These are phyloP conservation scores for Neonectria magnoliae DNA, from an alignment of 2,329 filamentous ascomycete species.

Conservation along the genomic window DNA sequence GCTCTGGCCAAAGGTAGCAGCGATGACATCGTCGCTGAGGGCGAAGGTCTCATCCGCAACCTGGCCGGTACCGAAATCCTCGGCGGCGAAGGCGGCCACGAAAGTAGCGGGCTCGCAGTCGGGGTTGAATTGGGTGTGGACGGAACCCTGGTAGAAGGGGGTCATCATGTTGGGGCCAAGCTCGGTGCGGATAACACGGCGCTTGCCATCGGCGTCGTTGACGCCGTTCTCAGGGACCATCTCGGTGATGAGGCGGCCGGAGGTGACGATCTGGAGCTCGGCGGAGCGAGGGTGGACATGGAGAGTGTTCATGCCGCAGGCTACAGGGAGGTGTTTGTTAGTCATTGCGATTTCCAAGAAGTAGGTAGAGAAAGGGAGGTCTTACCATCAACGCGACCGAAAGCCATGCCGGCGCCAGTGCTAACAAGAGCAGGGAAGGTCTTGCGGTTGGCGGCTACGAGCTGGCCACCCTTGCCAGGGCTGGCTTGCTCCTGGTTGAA, in stretches of 20 bases:
- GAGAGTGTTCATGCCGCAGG: slow-evolving; percentile 66
- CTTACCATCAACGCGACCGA: slow-evolving; percentile 59
- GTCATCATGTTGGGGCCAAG: slow-evolving; percentile 59
- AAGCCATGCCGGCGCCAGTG: slow-evolving; percentile 60
- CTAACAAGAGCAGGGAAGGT: slow-evolving; percentile 66
- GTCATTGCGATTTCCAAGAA: background rate
- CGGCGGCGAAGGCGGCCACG: slow-evolving; percentile 59
- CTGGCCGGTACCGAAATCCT: slow-evolving; percentile 64
- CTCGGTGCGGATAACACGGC: slow-evolving; percentile 54
- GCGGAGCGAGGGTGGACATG: slow-evolving; percentile 65
- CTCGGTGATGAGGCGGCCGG: slow-evolving; percentile 60
- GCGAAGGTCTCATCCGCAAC: slow-evolving; percentile 61
- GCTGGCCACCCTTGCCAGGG: slow-evolving; percentile 54
- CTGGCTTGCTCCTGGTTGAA: slow-evolving; percentile 49
- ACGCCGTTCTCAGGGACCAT: slow-evolving; percentile 65
- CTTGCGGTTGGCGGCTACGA: slow-evolving; percentile 64
- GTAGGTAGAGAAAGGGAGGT: background rate
- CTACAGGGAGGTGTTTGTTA: slow-evolving; percentile 36
- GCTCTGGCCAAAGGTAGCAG: slow-evolving; percentile 57
- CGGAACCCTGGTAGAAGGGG: slow-evolving; percentile 63
- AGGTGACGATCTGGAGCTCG: slow-evolving; percentile 62
- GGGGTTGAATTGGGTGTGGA: slow-evolving; percentile 68
- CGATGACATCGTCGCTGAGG: slow-evolving; percentile 56
- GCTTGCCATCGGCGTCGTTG: slow-evolving; percentile 46
- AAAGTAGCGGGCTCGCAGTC: slow-evolving; percentile 61